Conservation (phyloP, 2,329 filamentous ascomycete genomes). For the Aureobasidium sp. region DNA sequence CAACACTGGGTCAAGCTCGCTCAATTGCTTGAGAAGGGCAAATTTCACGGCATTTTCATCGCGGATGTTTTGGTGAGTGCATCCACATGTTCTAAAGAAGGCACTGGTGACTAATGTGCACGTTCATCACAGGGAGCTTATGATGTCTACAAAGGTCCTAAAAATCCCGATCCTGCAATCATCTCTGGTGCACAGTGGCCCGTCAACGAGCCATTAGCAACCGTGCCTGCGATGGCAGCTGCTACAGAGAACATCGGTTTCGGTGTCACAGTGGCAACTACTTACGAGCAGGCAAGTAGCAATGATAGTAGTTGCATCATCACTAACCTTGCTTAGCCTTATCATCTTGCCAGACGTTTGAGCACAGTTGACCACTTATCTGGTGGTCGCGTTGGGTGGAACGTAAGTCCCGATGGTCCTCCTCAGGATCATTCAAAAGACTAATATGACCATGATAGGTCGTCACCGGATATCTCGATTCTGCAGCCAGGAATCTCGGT, state of each 20-base stretch:
- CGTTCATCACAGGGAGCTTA: conserved; percentile 43
- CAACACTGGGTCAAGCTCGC: conserved; percentile 57
- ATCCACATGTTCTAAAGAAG: conserved; percentile 29
- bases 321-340: conserved; percentile 36
- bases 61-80: conserved; percentile 50
- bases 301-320: too few relatives aligned
- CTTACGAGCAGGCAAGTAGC: conserved; percentile 47
- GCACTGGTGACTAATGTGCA: not conserved
- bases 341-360: conserved; percentile 57
- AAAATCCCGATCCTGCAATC: not conserved
- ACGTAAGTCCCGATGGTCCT: not conserved
- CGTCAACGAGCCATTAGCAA: conserved; percentile 60
- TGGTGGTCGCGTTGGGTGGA: conserved; percentile 43
- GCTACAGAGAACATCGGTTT: conserved; percentile 61
- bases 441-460: conserved; percentile 35
- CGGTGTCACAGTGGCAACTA: conserved; percentile 60
- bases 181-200: conserved; percentile 57
- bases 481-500: conserved; percentile 57
- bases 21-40: conserved; percentile 52
- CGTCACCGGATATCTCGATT: conserved; percentile 62
- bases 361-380: conserved; percentile 62
- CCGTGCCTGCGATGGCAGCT: conserved; percentile 59
- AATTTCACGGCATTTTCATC: conserved; percentile 62
- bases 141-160: conserved; percentile 60
- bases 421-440: not conserved